These are phyloP conservation scores for Senecio squalidus DNA, from an alignment of 140 eudicot genomes.

Conservation along the genomic window DNA sequence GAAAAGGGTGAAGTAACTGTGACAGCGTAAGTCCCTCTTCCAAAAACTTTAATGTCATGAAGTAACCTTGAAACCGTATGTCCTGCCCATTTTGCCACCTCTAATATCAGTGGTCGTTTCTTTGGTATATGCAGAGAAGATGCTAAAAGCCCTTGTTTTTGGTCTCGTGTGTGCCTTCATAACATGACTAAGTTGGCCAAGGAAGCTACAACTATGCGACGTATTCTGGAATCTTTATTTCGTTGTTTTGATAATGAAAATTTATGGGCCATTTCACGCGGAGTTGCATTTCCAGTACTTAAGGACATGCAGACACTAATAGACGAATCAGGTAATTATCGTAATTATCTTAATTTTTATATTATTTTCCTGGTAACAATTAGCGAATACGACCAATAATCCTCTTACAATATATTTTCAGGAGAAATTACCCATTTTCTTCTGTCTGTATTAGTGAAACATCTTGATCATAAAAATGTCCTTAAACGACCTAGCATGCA, in stretches of 20 bases:
- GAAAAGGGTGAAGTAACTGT: slow-evolving; percentile 55
- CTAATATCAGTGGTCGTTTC: not conserved
- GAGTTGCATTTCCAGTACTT: slow-evolving; percentile 63
- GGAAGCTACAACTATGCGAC: slow-evolving; percentile 84
- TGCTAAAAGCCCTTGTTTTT: slow-evolving; percentile 60
- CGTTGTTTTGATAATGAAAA: slow-evolving; percentile 56
- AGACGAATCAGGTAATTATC: slow-evolving; percentile 51
- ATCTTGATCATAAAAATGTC: slow-evolving; percentile 81
- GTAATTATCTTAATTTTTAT: too few species aligned
- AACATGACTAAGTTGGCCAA: slow-evolving; percentile 78
- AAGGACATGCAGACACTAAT: slow-evolving; percentile 65
- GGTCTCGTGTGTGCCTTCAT: slow-evolving; percentile 77
- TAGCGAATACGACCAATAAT: slow-evolving; percentile 3
- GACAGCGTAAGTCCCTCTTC: slow-evolving; percentile 37
- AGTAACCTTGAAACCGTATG: not conserved
- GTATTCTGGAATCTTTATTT: slow-evolving; percentile 72
- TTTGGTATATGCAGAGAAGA: slow-evolving; percentile 39
- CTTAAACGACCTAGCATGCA: slow-evolving; percentile 50
- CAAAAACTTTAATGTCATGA: not conserved
- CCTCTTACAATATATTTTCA: slow-evolving; percentile 25
- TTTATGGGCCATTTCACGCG: slow-evolving; percentile 53
- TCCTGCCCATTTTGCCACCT: not conserved
- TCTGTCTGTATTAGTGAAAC: slow-evolving; percentile 65
- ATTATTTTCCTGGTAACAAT: not conserved
- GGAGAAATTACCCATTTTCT: slow-evolving; percentile 66